Evolutionary conservation across 768 basidiomycete species (phyloP).

Genomic region (Macrolepiota dolichaula): DNA sequence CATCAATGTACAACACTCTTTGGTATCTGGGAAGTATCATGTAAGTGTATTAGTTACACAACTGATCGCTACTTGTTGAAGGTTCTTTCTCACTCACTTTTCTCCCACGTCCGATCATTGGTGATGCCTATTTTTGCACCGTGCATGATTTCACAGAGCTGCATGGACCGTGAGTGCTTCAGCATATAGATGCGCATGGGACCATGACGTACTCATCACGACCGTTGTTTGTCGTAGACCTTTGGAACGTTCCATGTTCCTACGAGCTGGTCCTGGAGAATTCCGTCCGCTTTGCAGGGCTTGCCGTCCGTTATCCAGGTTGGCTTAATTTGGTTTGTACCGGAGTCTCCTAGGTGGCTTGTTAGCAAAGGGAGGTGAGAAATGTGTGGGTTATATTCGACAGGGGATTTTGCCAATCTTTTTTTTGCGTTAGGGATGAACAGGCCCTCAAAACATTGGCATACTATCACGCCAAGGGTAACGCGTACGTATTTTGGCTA

Average conservation of each 20-base stretch:
- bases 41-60: constrained; percentile 27
- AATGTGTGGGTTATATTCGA: background rate
- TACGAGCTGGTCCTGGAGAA: constrained; percentile 67
- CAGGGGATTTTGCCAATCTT: background rate
- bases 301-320: constrained; percentile 60
- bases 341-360: constrained; percentile 75
- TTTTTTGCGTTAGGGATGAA: constrained; percentile 26
- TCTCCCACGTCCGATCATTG: background rate
- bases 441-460: constrained; percentile 49
- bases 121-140: background rate
- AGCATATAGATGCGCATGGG: background rate
- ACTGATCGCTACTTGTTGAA: constrained; percentile 2
- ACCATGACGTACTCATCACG: background rate
- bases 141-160: constrained; percentile 29
- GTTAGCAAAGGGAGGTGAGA: constrained; percentile 52
- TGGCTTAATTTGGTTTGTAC: constrained; percentile 55
- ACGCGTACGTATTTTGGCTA: constrained; percentile 17
- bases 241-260: constrained; percentile 66
- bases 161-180: constrained; percentile 50
- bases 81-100: background rate
- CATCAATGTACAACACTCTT: constrained; percentile 67
- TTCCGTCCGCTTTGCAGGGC: constrained; percentile 64
- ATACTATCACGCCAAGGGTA: constrained; percentile 53
- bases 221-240: constrained; percentile 26
- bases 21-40: constrained; percentile 64